Evolutionary conservation across 148 eudicot species (phyloP).

Genomic region (Cornus kousa): DNA sequence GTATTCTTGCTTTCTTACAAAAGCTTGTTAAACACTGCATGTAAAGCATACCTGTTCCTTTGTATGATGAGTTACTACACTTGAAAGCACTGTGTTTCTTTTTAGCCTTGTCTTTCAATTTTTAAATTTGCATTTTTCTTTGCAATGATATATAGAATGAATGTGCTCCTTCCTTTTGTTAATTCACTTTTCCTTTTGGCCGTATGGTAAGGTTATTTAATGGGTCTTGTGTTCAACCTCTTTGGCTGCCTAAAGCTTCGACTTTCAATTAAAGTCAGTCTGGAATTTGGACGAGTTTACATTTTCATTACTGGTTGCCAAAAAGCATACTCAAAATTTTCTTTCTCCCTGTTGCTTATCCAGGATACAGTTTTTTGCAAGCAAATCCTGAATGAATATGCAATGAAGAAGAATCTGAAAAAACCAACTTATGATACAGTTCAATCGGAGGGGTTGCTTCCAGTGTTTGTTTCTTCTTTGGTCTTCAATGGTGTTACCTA

Average conservation of each 20-base stretch:
- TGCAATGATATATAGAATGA: neutral
- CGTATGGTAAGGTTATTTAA: too few relatives aligned
- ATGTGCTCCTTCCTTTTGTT: neutral
- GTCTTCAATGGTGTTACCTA: conserved; percentile 44
- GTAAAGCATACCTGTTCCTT: neutral
- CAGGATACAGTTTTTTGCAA: conserved; percentile 65
- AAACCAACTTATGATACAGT: conserved; percentile 47
- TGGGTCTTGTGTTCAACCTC: too few relatives aligned
- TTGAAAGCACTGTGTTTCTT: neutral
- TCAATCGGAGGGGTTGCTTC: conserved; percentile 26
- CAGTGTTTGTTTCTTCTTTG: conserved; percentile 45
- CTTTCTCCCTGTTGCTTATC: conserved; percentile 4
- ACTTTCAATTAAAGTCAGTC: too few relatives aligned
- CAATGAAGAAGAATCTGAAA: conserved; percentile 41
- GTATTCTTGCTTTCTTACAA: neutral
- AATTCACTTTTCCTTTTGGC: too few relatives aligned
- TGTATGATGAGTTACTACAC: neutral
- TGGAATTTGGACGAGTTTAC: neutral
- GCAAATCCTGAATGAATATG: conserved; percentile 61
- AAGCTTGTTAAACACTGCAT: neutral
- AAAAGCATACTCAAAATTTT: neutral
- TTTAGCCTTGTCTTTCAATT: neutral
- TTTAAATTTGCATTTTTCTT: neutral
- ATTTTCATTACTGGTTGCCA: neutral
- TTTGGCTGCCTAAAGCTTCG: too few relatives aligned